phyloP scores from a whole-genome alignment of 2,329 filamentous ascomycete genomes.

The Exophiala alcalophila region DNA sequence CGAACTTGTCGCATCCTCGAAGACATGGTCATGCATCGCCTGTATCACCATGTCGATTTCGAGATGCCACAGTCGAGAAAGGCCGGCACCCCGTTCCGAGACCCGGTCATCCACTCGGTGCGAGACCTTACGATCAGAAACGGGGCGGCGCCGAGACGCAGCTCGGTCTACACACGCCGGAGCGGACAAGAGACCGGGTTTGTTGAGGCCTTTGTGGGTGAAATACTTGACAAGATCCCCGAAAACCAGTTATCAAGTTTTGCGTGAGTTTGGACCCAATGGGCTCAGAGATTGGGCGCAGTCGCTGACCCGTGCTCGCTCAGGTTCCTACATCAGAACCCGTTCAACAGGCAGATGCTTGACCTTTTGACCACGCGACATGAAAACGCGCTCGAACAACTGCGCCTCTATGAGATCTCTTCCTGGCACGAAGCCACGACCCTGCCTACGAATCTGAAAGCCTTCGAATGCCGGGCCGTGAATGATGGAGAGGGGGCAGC shows the following conservation, averaged over 20 bases:
- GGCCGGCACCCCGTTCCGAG: conserved; percentile 18
- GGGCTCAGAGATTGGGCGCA: too few species aligned
- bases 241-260: conserved; percentile 18
- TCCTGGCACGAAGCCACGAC: conserved; percentile 2
- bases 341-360: conserved; percentile 13
- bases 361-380: conserved; percentile 19
- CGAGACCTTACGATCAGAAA: conserved; percentile 26
- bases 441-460: conserved; percentile 22
- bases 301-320: not conserved
- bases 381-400: conserved; percentile 17
- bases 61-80: conserved; percentile 17
- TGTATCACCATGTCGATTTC: conserved; percentile 27
- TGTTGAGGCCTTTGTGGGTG: conserved; percentile 12
- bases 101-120: conserved; percentile 25
- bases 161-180: conserved; percentile 14
- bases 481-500: conserved; percentile 23
- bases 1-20: conserved; percentile 28
- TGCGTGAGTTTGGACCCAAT: conserved; percentile 13
- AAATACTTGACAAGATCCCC: conserved; percentile 23
- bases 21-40: conserved; percentile 23
- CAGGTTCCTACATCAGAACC: conserved; percentile 23
- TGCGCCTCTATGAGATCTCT: conserved; percentile 24
- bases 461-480: conserved; percentile 27
- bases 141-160: conserved; percentile 13
- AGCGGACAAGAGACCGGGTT: conserved; percentile 14